Conservation (phyloP, 108 stramenopile genomes). For the Pseudonitzschia multiseries region DNA sequence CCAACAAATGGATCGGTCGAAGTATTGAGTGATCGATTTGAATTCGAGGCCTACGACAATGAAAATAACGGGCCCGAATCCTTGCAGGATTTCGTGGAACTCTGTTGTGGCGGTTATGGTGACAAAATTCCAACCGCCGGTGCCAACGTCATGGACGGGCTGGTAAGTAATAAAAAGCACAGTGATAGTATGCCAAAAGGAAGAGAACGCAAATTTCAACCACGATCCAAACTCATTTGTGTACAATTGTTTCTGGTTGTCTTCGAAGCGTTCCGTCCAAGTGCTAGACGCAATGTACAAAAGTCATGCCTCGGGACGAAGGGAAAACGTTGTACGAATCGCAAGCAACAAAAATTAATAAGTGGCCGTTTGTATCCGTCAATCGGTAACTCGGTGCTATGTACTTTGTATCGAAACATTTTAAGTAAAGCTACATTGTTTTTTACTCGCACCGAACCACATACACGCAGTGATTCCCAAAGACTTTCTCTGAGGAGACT, state of each 20-base stretch:
- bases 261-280: background rate
- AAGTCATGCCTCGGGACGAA: constrained; percentile 43
- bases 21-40: constrained; percentile 42
- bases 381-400: background rate
- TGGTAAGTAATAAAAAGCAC: constrained; percentile 12
- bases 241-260: background rate
- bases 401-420: background rate
- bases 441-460: background rate
- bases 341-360: background rate
- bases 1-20: constrained; percentile 36
- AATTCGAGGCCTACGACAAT: constrained; percentile 64
- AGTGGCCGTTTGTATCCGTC: background rate
- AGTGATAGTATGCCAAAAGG: background rate
- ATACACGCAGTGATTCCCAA: background rate
- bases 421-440: background rate
- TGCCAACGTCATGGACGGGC: constrained; percentile 51
- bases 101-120: constrained; percentile 46
- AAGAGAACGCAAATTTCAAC: background rate
- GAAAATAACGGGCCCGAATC: constrained; percentile 63
- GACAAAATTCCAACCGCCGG: constrained; percentile 38
- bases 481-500: background rate
- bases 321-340: constrained; percentile 9
- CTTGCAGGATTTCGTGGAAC: constrained; percentile 48
- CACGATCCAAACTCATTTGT: background rate
- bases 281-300: constrained; percentile 71